Evolutionary conservation across 2,329 filamentous ascomycete genomes (phyloP), one percentile per base, ranked within the genome.

Genomic region (Fusarium sterilihyphosum): DNA sequence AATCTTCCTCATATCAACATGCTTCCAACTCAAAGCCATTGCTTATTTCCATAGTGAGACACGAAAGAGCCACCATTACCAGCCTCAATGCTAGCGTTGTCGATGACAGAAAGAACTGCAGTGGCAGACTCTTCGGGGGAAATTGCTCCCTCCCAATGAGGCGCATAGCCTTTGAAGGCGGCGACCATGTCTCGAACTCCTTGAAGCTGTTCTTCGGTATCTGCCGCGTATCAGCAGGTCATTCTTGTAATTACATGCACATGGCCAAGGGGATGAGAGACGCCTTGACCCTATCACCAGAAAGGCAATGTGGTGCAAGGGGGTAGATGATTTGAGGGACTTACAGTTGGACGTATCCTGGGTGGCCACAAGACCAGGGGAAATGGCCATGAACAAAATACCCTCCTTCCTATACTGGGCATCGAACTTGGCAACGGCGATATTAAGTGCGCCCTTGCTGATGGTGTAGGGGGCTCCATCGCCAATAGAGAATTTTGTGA

Each of bases 381-480:
- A 85, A 16, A 91, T 78, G 14, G 80, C 81, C 67, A 91, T 69
- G 77, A 90, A 88, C 2, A 89, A 76, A 0, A 91, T 82, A 0
- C 86, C 88, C 1, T 90, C 81, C 38, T 84, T 81, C 53, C 81
- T 82, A 69, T 88, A 87, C 71, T 87, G 80, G 2, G 84, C 85
- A 63, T 82, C 85, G 77, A 85, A 90, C 79, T 91, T 91, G 70
- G 86, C 86, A 3, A 88, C 80, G 3, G 85, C 81, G 22, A 86
- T 78, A 73, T 91, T 91, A 47, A 87, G 24, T 1, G 86, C 90
- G 0, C 84, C 88, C 77, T 90, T 89, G 77, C 82, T 86, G 29
- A 84, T 82, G 3, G 85, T 71, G 71, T 91, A 91, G 0, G 84
- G 76, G 1, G 81, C 69, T 2, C 73, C 70, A 3, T 79, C 58